Evolutionary conservation across 441 rosid genomes (phyloP), one percentile per base, ranked within the genome.

Genomic region (Biscutella laevigata): DNA sequence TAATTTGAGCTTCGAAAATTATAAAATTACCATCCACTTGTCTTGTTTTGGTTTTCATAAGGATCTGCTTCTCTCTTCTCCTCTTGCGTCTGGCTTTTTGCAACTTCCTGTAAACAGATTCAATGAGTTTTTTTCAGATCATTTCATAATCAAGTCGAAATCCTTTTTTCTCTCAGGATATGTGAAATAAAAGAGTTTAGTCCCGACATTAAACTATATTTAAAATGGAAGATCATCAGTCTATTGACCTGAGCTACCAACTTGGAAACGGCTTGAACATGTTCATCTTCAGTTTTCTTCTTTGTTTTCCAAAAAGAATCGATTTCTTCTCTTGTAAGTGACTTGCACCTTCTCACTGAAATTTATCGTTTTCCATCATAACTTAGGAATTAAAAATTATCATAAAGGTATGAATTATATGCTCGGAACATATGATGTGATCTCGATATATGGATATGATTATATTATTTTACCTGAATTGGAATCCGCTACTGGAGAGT

Each of bases 311-410:
- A 84, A 54, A 64, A 90, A 37, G 82, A 77, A 1, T 87, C 77
- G 21, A 87, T 84, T 33, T 81, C 95, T 33, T 67, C 96, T 53
- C 78, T 83, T 4, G 86, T 88, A 6, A 76, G 64, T 32, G 95
- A 88, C 59, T 82, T 84, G 72, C 77, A 79, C 32, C 47, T 65
- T 30, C 45, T 67, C 64, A 52, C 97, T 85, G 73, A 5, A 32
- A 61, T 8, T n/a, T 24, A 48, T 14, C 21, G 36, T 2, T 26
- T 35, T 26, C 35, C 8, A n/a, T n/a, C n/a, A n/a, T n/a, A n/a
- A n/a, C n/a, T n/a, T n/a, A n/a, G 17, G 0, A 19, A 32, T 6
- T 7, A 29, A 12, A 21, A 19, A 17, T 5, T 11, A 53, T 5
- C 13, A n/a, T 2, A 50, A 0, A 13, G 37, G 19, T 37, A 19